phyloP scores from a whole-genome alignment of 495 filamentous ascomycete species.

The Talaromyces ruber region DNA sequence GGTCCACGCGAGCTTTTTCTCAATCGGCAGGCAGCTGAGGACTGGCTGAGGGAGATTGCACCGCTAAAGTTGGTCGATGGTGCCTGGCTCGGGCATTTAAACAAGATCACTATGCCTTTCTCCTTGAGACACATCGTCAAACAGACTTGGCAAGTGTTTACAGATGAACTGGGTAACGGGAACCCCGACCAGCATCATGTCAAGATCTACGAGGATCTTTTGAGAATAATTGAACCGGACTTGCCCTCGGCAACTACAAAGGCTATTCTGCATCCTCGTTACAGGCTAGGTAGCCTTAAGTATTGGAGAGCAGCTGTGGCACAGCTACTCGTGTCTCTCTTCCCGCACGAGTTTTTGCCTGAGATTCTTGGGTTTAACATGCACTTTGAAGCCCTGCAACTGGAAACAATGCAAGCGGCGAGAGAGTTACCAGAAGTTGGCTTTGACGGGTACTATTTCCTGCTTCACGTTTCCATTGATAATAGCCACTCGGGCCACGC shows the following conservation, averaged over 20 bases:
- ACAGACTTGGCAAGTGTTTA: constrained; percentile 40
- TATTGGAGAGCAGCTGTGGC: constrained; percentile 38
- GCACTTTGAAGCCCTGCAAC: constrained; percentile 35
- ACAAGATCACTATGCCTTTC: constrained; percentile 33
- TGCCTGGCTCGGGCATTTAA: constrained; percentile 39
- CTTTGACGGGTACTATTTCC: constrained; percentile 40
- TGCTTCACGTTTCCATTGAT: constrained; percentile 43
- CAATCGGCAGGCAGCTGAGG: constrained; percentile 24
- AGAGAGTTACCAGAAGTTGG: constrained; percentile 35
- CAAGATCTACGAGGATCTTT: constrained; percentile 29
- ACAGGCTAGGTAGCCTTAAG: constrained; percentile 12
- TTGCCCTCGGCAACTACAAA: constrained; percentile 12
- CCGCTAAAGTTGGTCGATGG: constrained; percentile 44
- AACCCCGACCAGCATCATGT: constrained; percentile 39
- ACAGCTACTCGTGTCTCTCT: constrained; percentile 39
- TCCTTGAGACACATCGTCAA: constrained; percentile 23
- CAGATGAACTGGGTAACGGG: constrained; percentile 44
- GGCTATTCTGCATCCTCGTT: not conserved
- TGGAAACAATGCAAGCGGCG: constrained; percentile 30
- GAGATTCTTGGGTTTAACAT: constrained; percentile 46
- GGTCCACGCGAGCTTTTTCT: constrained; percentile 22
- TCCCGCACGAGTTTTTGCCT: constrained; percentile 39
- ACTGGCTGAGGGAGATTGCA: constrained; percentile 32
- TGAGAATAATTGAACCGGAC: constrained; percentile 20
- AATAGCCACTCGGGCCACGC: constrained; percentile 40